Evolutionary conservation across 176 grass and related monocot species (phyloP), one percentile per base, ranked within the genome.

Genomic region (Oryza coarctata): DNA sequence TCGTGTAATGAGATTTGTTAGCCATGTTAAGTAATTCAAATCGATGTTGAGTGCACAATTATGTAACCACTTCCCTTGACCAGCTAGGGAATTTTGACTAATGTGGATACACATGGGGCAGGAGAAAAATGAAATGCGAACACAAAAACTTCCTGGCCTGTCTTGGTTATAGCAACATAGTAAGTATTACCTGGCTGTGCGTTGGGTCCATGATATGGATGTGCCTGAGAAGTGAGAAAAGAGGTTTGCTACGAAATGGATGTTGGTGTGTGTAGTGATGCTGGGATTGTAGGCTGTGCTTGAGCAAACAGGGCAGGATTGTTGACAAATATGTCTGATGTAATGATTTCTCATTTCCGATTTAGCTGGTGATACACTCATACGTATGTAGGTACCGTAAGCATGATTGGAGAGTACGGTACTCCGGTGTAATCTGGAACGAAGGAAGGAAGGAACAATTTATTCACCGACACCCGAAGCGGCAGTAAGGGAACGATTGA

Each of bases 1-100:
- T 34, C 45, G 14, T 82, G 65, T 85, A 85, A 47, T 47, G 14
- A 80, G 45, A 63, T 33, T 52, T 34, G 28, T 27, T 29, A 81
- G 75, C 39, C 39, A 64, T 75, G 43, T 67, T 8, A 3, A 22
- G 9, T 64, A 70, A 15, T 35, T 33, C 3, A 62, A 80, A 80
- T 73, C 50, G 70, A 44, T 50, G 63, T 20, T 67, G 11, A n/a
- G 41, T 77, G 68, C 65, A 35, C 28, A 30, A 60, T 75, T 81
- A 41, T 66, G 84, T 86, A 38, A 39, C 68, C 28, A n/a, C 40
- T 10, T 47, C 49, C 32, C 50, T 22, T 57, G 26, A 77, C 18
- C 41, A 70, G 27, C 14, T 28, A 69, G 26, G 36, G 22, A 61
- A 41, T 63, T 84, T 75, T 44, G 68, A 83, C 40, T 18, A 68